phyloP scores from a whole-genome alignment of 192 early-diverging fungal genomes.

The Endogone sp. region DNA sequence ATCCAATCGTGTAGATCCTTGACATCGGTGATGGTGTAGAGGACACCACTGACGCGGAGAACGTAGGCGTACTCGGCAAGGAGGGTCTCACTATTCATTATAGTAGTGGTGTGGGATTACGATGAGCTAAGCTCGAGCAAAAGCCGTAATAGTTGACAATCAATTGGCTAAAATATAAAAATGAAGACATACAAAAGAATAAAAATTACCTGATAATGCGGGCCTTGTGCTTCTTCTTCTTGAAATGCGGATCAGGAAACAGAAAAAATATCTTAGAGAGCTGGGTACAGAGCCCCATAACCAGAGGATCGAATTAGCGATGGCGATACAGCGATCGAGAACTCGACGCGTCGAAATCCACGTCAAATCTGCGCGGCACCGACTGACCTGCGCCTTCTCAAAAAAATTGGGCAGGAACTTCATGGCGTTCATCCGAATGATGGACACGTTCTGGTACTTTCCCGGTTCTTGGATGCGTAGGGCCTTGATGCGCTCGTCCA shows the following conservation, averaged over 20 bases:
- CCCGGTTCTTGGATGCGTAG: slow-evolving; percentile 67
- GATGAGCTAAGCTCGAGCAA: neutral
- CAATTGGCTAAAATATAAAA: neutral
- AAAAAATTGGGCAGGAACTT: slow-evolving; percentile 99
- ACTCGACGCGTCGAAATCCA: neutral
- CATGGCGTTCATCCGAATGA: slow-evolving; percentile 98
- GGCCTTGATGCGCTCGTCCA: slow-evolving; percentile 84
- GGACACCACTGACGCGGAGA: slow-evolving; percentile 79
- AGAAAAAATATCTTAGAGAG: slow-evolving; percentile 96
- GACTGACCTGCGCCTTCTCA: slow-evolving; percentile 82
- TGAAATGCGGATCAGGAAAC: slow-evolving; percentile 99
- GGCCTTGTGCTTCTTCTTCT: slow-evolving; percentile 97
- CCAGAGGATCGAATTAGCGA: neutral
- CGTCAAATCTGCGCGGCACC: neutral
- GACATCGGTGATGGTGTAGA: slow-evolving; percentile 96
- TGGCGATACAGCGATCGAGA: slow-evolving; percentile 4
- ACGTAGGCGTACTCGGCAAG: slow-evolving; percentile 98
- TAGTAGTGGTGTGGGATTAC: neutral
- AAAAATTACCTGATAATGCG: slow-evolving; percentile 78
- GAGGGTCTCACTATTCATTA: slow-evolving; percentile 45
- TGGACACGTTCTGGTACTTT: slow-evolving; percentile 93
- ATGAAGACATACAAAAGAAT: neutral
- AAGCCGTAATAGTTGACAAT: too few relatives aligned
- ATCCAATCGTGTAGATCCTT: slow-evolving; percentile 94
- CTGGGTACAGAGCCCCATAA: too few relatives aligned